These are phyloP conservation scores for Graphiopsis chlorocephala DNA, from an alignment of 2,329 filamentous ascomycete species.

Conservation along the genomic window DNA sequence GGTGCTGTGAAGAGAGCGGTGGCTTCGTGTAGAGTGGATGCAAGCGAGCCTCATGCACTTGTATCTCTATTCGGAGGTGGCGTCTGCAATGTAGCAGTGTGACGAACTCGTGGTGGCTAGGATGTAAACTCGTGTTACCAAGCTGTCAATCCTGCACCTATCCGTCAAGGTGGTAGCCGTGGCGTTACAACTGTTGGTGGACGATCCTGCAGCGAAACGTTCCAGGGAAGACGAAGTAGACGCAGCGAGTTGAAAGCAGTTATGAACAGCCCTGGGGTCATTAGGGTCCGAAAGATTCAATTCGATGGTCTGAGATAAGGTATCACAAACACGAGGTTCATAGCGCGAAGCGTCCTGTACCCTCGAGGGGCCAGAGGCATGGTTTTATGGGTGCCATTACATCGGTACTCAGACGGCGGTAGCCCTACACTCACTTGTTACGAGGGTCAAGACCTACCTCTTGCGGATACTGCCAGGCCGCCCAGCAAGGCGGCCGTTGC, in stretches of 20 bases:
- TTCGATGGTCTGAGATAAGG: not conserved
- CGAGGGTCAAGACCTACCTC: not conserved
- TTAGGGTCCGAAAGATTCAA: not conserved
- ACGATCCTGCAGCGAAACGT: not conserved
- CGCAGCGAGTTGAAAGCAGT: not conserved
- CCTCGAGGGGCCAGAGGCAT: slow-evolving; percentile 1
- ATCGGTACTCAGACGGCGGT: not conserved
- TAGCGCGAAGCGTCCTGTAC: not conserved
- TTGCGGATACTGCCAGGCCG: not conserved
- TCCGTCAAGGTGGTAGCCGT: not conserved
- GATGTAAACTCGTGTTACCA: not conserved
- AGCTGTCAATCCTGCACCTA: not conserved
- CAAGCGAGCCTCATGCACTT: slow-evolving; percentile 1
- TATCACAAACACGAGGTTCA: not conserved
- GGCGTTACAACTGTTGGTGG: not conserved
- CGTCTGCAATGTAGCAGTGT: slow-evolving; percentile 3
- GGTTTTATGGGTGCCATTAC: not conserved
- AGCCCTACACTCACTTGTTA: not conserved
- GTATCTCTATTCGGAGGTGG: not conserved
- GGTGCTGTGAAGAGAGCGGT: not conserved
- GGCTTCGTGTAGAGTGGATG: not conserved
- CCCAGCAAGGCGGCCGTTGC: not conserved
- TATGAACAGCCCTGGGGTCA: not conserved
- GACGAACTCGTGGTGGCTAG: not conserved
- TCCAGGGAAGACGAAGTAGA: not conserved